Evolutionary conservation across 2,329 filamentous ascomycete species (phyloP).

Genomic region (Chalaropsis ovoidea): DNA sequence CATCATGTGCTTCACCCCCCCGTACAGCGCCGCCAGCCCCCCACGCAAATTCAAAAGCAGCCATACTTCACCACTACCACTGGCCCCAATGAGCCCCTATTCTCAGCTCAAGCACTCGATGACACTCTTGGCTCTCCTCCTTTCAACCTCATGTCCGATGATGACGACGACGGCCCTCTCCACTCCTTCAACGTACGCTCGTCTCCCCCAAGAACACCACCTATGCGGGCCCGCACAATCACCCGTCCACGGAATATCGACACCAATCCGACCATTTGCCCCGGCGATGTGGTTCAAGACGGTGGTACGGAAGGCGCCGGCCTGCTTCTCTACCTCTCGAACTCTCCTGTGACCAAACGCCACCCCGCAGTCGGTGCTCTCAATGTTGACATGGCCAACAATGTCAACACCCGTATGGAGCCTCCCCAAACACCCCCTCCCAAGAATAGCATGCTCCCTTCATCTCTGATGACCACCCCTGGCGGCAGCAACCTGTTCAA

Average conservation of each 20-base stretch:
- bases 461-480: slow-evolving; percentile 82
- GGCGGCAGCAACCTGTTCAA: slow-evolving; percentile 58
- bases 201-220: slow-evolving; percentile 81
- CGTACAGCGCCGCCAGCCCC: not conserved
- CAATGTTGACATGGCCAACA: slow-evolving; percentile 44
- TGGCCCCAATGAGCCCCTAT: slow-evolving; percentile 67
- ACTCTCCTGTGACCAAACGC: slow-evolving; percentile 67
- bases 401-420: slow-evolving; percentile 46
- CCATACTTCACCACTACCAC: slow-evolving; percentile 63
- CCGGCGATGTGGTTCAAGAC: slow-evolving; percentile 12
- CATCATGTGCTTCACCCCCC: slow-evolving; percentile 18
- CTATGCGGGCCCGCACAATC: slow-evolving; percentile 48
- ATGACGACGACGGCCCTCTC: slow-evolving; percentile 71
- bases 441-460: slow-evolving; percentile 57
- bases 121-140: slow-evolving; percentile 51
- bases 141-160: slow-evolving; percentile 50
- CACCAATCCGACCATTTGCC: slow-evolving; percentile 18
- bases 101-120: slow-evolving; percentile 58
- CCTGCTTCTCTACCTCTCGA: slow-evolving; percentile 72
- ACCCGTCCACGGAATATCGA: slow-evolving; percentile 36
- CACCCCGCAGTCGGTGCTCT: slow-evolving; percentile 13
- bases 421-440: slow-evolving; percentile 67
- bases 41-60: slow-evolving; percentile 45
- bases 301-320: slow-evolving; percentile 68
- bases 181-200: slow-evolving; percentile 65